Evolutionary conservation across 2,329 filamentous ascomycete genomes (phyloP).

Genomic region (Botryosphaeria dothidea): DNA sequence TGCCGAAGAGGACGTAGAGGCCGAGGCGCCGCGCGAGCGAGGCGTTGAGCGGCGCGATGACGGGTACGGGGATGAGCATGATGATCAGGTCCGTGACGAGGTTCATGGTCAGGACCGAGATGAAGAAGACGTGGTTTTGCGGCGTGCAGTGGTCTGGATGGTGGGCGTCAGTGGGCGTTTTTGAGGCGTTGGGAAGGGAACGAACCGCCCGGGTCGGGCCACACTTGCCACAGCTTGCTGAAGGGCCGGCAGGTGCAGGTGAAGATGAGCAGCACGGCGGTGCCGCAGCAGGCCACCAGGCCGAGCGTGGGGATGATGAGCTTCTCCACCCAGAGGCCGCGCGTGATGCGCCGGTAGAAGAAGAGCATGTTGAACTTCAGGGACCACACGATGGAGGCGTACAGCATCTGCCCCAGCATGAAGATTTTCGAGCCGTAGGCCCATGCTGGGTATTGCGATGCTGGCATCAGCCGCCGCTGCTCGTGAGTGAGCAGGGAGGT

Average conservation of each 20-base stretch:
- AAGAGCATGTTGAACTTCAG: conserved; percentile 47
- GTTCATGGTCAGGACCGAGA: conserved; percentile 36
- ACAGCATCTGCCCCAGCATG: conserved; percentile 21
- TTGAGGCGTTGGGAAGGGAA: background rate
- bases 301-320: conserved; percentile 39
- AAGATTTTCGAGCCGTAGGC: background rate
- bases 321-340: conserved; percentile 37
- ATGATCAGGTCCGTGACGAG: conserved; percentile 38
- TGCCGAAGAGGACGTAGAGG: conserved; percentile 34
- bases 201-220: conserved; percentile 43
- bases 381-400: conserved; percentile 41
- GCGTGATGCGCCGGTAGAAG: conserved; percentile 41
- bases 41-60: conserved; percentile 32
- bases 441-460: background rate
- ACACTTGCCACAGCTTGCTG: conserved; percentile 37
- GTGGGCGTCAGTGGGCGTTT: too few species aligned
- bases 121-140: conserved; percentile 34
- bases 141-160: conserved; percentile 31
- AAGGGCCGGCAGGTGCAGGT: conserved; percentile 36
- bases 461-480: conserved; percentile 25
- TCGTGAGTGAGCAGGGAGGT: conserved; percentile 35
- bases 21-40: conserved; percentile 32
- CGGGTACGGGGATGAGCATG: conserved; percentile 38
- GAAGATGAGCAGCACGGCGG: conserved; percentile 28
- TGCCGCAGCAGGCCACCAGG: conserved; percentile 29